These are phyloP conservation scores for Bipolaris victoriae DNA, from an alignment of 2,329 filamentous ascomycete genomes.

Conservation along the genomic window DNA sequence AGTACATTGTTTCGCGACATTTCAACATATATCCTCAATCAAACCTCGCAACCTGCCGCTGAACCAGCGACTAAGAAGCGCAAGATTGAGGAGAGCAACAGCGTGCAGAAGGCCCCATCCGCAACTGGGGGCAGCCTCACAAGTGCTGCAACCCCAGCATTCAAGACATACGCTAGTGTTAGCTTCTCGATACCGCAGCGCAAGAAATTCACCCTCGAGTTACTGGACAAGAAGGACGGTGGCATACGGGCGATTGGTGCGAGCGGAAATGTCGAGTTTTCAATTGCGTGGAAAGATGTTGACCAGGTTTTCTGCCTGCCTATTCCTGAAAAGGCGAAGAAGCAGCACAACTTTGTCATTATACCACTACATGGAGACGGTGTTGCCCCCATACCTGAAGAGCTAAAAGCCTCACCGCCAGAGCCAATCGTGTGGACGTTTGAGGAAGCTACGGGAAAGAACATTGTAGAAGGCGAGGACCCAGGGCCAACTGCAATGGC, in stretches of 20 bases:
- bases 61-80: constrained; percentile 49
- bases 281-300: constrained; percentile 57
- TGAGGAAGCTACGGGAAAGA: constrained; percentile 58
- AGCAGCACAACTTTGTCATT: constrained; percentile 68
- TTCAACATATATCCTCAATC: constrained; percentile 43
- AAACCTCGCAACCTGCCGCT: constrained; percentile 25
- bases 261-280: constrained; percentile 61
- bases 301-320: constrained; percentile 67
- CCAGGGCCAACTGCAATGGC: constrained; percentile 55
- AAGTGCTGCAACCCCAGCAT: constrained; percentile 35
- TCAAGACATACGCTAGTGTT: constrained; percentile 54
- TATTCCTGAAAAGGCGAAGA: constrained; percentile 68
- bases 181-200: constrained; percentile 67
- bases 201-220: constrained; percentile 67
- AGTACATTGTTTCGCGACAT: constrained; percentile 47
- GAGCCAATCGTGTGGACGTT: constrained; percentile 68
- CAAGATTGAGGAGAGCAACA: constrained; percentile 43
- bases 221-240: constrained; percentile 54
- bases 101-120: constrained; percentile 25
- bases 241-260: constrained; percentile 59
- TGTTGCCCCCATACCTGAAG: constrained; percentile 53
- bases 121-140: constrained; percentile 26
- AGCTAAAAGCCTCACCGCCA: constrained; percentile 44
- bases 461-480: constrained; percentile 52
- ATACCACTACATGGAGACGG: constrained; percentile 61